A percentile compares a stretch with the other conserved stretches of the same genome.
These are phyloP conservation scores for Scalesia atractyloides DNA, from an alignment of 129 eudicot species.

Conservation along the genomic window DNA sequence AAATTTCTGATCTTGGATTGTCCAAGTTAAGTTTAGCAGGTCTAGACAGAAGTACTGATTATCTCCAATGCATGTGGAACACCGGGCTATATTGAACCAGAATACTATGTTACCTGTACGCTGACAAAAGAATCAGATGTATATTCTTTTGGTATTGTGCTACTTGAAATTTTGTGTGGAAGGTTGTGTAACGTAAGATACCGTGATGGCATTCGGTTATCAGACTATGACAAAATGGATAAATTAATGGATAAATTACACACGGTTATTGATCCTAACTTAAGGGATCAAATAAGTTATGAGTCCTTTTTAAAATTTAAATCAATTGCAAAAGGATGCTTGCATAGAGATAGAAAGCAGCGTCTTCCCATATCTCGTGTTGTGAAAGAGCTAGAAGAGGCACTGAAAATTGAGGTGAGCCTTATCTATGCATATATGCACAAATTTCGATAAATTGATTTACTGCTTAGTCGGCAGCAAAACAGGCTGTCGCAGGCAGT, in stretches of 20 bases:
- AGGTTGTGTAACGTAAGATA: slow-evolving; percentile 20
- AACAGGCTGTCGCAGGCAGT: no score
- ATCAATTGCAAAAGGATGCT: slow-evolving; percentile 5
- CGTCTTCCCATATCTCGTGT: slow-evolving; percentile 15
- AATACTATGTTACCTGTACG: neutral
- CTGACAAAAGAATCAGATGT: slow-evolving; percentile 26
- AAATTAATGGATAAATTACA: slow-evolving; percentile 3
- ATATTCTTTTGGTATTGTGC: slow-evolving; percentile 29
- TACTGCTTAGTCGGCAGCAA: no score
- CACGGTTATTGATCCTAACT: slow-evolving; percentile 11
- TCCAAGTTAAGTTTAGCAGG: no score
- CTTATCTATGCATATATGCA: neutral
- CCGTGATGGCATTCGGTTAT: neutral
- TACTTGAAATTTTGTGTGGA: slow-evolving; percentile 17
- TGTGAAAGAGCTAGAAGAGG: slow-evolving; percentile 19
- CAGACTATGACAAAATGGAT: slow-evolving; percentile 7
- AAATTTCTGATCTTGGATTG: no score
- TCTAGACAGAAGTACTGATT: neutral
- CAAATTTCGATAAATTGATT: no score
- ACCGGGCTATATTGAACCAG: slow-evolving; percentile 17
- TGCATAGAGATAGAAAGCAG: slow-evolving; percentile 14
- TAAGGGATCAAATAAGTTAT: slow-evolving; percentile 2
- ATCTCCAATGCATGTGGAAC: slow-evolving; percentile 9
- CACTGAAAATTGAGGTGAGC: slow-evolving; percentile 16
- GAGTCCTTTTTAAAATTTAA: neutral